Conservation (phyloP, 176 grass and related monocot genomes). For the Triticum urartu region DNA sequence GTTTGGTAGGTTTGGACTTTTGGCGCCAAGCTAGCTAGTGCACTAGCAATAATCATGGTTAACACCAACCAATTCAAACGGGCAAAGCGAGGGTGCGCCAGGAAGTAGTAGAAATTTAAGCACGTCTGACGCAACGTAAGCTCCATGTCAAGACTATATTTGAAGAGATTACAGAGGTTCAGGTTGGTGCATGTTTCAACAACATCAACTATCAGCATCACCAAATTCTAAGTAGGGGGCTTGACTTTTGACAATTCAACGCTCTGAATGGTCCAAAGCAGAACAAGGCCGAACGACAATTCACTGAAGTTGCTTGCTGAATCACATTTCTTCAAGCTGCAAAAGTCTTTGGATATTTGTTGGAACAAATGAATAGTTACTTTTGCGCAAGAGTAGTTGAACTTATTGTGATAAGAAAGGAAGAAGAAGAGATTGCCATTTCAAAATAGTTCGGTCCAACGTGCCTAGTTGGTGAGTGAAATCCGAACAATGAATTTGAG, state of each 20-base stretch:
- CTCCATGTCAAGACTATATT: background rate
- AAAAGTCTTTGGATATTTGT: background rate
- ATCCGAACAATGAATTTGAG: too few relatives aligned
- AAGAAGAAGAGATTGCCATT: too few relatives aligned
- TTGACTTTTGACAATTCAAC: background rate
- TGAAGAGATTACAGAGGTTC: background rate
- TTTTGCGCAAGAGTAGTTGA: too few relatives aligned
- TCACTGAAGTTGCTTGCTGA: background rate
- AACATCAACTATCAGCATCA: background rate
- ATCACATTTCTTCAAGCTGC: background rate
- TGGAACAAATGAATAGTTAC: too few relatives aligned
- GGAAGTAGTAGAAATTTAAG: background rate
- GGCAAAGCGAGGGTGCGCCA: background rate
- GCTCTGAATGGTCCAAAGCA: background rate
- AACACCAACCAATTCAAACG: background rate
- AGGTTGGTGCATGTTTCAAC: background rate
- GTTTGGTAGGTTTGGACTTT: conserved; percentile 7
- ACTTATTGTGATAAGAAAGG: too few relatives aligned
- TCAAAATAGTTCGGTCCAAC: too few relatives aligned
- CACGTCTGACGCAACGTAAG: background rate
- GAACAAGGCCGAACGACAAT: background rate
- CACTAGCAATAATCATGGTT: background rate
- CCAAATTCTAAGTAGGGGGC: background rate
- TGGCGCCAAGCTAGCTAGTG: background rate
- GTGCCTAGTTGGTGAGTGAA: too few relatives aligned